Evolutionary conservation across 495 filamentous ascomycete genomes (phyloP).

Genomic region (Achaetomiella virescens): DNA sequence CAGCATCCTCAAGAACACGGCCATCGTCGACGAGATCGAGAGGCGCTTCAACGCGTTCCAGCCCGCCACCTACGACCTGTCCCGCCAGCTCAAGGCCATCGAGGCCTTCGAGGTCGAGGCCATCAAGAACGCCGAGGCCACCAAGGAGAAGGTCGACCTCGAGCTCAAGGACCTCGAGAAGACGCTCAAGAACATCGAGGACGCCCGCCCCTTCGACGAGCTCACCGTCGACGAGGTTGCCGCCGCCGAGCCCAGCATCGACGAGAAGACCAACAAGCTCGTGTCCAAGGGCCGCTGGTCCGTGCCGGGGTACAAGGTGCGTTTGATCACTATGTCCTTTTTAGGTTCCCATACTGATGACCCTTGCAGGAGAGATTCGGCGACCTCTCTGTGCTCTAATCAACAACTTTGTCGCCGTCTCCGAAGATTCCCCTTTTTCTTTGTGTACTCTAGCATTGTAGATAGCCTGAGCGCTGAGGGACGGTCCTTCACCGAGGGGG

Average conservation of each 20-base stretch:
- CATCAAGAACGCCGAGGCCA: slow-evolving; percentile 91
- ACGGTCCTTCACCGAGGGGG: slow-evolving; percentile 20
- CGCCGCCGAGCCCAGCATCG: slow-evolving; percentile 87
- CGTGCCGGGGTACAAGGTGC: slow-evolving; percentile 96
- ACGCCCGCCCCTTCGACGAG: slow-evolving; percentile 90
- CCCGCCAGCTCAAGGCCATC: slow-evolving; percentile 91
- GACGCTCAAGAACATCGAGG: slow-evolving; percentile 95
- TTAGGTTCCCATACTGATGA: slow-evolving; percentile 8
- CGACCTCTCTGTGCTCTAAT: slow-evolving; percentile 86
- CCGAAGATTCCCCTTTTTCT: slow-evolving; percentile 31
- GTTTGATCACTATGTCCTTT: slow-evolving; percentile 24
- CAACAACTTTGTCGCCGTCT: slow-evolving; percentile 3
- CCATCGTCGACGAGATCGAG: slow-evolving; percentile 94
- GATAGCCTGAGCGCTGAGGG: slow-evolving; percentile 35
- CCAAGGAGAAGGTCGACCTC: slow-evolving; percentile 86
- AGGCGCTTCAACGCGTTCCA: slow-evolving; percentile 84
- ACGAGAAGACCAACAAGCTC: slow-evolving; percentile 84
- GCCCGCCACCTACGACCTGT: slow-evolving; percentile 83
- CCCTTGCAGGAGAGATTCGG: slow-evolving; percentile 86
- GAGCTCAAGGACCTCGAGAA: slow-evolving; percentile 88
- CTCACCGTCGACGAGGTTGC: slow-evolving; percentile 97
- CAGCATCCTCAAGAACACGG: slow-evolving; percentile 83
- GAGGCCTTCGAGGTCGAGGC: slow-evolving; percentile 96
- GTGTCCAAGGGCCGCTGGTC: slow-evolving; percentile 96
- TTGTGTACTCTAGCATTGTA: slow-evolving; percentile 57